Evolutionary conservation across 208 protist genomes (phyloP).

Genomic region (Crithidia acanthocephali): DNA sequence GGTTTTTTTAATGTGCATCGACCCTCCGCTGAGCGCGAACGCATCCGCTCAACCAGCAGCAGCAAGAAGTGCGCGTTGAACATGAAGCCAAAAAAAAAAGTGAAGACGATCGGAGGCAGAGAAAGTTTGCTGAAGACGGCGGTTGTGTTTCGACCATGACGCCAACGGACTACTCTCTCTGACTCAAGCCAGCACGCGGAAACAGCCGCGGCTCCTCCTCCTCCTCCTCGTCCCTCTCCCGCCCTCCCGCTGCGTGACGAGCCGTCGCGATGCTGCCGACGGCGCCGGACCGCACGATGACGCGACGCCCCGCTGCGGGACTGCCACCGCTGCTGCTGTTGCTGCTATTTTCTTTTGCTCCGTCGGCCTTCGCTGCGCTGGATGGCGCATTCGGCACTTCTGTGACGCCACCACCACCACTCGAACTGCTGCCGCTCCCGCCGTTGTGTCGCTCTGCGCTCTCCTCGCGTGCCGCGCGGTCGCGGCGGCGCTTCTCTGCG

Average conservation of each 20-base stretch:
- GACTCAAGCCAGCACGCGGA: not conserved
- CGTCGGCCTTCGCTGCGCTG: not conserved
- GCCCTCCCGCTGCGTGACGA: not conserved
- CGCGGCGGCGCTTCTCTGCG: slow-evolving; percentile 44
- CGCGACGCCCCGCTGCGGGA: slow-evolving; percentile 10
- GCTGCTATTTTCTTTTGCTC: slow-evolving; percentile 24
- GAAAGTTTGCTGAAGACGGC: too few species aligned
- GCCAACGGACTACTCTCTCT: too few species aligned
- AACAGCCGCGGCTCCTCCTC: slow-evolving; percentile 35
- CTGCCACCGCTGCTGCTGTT: not conserved
- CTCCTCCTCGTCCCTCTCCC: slow-evolving; percentile 20
- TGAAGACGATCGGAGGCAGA: too few species aligned
- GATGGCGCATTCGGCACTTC: not conserved
- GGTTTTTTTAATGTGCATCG: too few species aligned
- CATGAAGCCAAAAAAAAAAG: too few species aligned
- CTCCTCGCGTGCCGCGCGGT: slow-evolving; percentile 24
- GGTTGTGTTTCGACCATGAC: too few species aligned
- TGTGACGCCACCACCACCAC: too few species aligned
- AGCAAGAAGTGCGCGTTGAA: too few species aligned
- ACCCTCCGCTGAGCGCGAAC: too few species aligned
- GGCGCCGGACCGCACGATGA: slow-evolving; percentile 23
- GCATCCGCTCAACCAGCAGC: too few species aligned
- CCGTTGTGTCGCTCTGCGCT: not conserved
- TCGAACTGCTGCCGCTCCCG: not conserved
- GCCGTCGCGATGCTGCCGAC: slow-evolving; percentile 28